These are phyloP conservation scores for Aspergillus sp. DNA, from an alignment of 2,329 filamentous ascomycete species.

Conservation along the genomic window DNA sequence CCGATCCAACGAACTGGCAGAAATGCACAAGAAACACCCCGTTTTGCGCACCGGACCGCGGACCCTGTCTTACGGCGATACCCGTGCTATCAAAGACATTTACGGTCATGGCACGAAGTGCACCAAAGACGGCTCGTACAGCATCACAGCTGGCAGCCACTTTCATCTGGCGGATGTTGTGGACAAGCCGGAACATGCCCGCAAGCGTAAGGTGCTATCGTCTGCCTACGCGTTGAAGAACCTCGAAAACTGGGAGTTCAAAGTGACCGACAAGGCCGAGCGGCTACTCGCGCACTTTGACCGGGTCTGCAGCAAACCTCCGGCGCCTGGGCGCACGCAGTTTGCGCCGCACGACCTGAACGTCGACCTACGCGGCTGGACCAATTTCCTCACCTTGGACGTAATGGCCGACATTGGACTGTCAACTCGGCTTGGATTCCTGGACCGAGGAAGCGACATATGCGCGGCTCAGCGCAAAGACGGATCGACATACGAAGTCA, in stretches of 20 bases:
- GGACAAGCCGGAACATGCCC: constrained; percentile 43
- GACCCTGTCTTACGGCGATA: constrained; percentile 33
- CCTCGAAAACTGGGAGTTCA: constrained; percentile 47
- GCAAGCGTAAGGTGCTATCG: constrained; percentile 44
- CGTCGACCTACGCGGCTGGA: constrained; percentile 44
- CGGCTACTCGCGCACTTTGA: constrained; percentile 40
- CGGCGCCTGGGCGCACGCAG: constrained; percentile 17
- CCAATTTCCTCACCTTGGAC: constrained; percentile 49
- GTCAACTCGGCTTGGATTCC: constrained; percentile 42
- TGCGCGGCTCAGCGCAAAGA: constrained; percentile 36
- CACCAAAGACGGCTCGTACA: constrained; percentile 43
- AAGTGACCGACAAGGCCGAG: constrained; percentile 44
- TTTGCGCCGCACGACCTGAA: constrained; percentile 20
- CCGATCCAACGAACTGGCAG: constrained; percentile 34
- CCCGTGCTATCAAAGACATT: constrained; percentile 42
- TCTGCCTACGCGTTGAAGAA: constrained; percentile 46
- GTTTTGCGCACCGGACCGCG: constrained; percentile 41
- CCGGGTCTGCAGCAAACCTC: constrained; percentile 29
- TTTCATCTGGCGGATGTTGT: constrained; percentile 45
- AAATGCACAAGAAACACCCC: constrained; percentile 39
- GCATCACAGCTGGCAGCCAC: constrained; percentile 39
- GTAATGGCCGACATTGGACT: constrained; percentile 50
- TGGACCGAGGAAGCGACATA: constrained; percentile 42
- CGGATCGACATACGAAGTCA: constrained; percentile 38
- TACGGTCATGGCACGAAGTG: constrained; percentile 45